phyloP scores from a whole-genome alignment of 805 yeast species.

The Metschnikowia arizonensis region DNA sequence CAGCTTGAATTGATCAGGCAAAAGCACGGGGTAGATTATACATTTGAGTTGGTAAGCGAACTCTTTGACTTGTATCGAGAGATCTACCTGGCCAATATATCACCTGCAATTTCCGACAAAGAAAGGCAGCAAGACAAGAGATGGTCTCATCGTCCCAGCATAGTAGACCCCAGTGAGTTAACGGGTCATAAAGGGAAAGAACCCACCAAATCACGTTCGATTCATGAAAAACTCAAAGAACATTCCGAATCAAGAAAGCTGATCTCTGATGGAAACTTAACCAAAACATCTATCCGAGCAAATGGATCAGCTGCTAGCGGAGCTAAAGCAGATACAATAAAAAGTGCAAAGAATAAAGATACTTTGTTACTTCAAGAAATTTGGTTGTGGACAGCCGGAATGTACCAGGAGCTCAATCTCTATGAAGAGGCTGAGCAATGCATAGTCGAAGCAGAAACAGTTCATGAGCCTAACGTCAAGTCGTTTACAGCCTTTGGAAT shows the following conservation, averaged over 20 bases:
- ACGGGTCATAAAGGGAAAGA: slow-evolving; percentile 1
- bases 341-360: slow-evolving; percentile 3
- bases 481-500: slow-evolving; percentile 50
- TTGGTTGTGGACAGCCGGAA: slow-evolving; percentile 71
- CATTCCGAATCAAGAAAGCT: slow-evolving; percentile 14
- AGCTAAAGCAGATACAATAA: not conserved
- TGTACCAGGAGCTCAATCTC: slow-evolving; percentile 56
- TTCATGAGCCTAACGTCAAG: slow-evolving; percentile 41
- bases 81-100: slow-evolving; percentile 36
- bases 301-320: not conserved
- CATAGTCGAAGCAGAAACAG: slow-evolving; percentile 63
- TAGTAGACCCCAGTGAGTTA: slow-evolving; percentile 29
- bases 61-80: slow-evolving; percentile 56
- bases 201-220: slow-evolving; percentile 2
- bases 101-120: slow-evolving; percentile 12
- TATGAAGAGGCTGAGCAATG: slow-evolving; percentile 64
- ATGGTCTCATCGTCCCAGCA: slow-evolving; percentile 42
- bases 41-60: slow-evolving; percentile 63
- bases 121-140: slow-evolving; percentile 17
- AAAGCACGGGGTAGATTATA: slow-evolving; percentile 50
- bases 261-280: slow-evolving; percentile 1
- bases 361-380: slow-evolving; percentile 47
- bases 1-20: slow-evolving; percentile 67
- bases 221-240: slow-evolving; percentile 22
- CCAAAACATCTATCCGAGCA: not conserved